These are phyloP conservation scores for Apophysomyces variabilis DNA, from an alignment of 371 early-diverging fungal species.

Conservation along the genomic window DNA sequence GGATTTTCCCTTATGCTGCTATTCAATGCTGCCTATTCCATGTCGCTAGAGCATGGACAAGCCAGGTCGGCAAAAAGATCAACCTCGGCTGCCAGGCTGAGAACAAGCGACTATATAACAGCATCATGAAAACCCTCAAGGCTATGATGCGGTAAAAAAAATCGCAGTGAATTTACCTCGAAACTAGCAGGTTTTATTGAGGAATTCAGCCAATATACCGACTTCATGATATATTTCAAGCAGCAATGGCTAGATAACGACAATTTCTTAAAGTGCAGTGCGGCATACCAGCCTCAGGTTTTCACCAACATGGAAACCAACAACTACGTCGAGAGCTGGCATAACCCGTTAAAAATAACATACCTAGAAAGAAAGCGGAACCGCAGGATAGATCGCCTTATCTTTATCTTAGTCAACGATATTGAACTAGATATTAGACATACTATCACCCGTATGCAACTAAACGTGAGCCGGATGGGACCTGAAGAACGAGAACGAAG, in stretches of 20 bases:
- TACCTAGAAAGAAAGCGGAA: slow-evolving; percentile 2
- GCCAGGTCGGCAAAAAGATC: neutral
- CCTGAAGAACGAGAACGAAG: too few relatives aligned
- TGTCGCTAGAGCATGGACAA: slow-evolving; percentile 11
- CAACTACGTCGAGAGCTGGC: too few relatives aligned
- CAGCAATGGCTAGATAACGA: neutral
- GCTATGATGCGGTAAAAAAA: neutral
- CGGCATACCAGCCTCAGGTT: slow-evolving; percentile 11
- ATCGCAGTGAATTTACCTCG: too few relatives aligned
- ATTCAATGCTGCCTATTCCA: slow-evolving; percentile 8
- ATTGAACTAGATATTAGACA: too few relatives aligned
- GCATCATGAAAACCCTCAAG: neutral
- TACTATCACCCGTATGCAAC: too few relatives aligned
- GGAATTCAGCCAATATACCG: too few relatives aligned
- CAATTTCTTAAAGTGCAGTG: neutral
- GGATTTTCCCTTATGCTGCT: slow-evolving; percentile 1
- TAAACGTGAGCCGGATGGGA: too few relatives aligned
- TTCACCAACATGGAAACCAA: slow-evolving; percentile 7
- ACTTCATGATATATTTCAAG: neutral
- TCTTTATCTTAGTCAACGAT: too few relatives aligned
- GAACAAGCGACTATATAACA: neutral
- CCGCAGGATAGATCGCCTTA: neutral
- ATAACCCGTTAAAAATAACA: neutral
- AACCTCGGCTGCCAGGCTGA: neutral
- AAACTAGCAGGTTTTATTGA: too few relatives aligned